A percentile compares a stretch with the other conserved stretches of the same genome.
Conservation (phyloP, 768 basidiomycete species). For the Glaciozyma martinii region DNA sequence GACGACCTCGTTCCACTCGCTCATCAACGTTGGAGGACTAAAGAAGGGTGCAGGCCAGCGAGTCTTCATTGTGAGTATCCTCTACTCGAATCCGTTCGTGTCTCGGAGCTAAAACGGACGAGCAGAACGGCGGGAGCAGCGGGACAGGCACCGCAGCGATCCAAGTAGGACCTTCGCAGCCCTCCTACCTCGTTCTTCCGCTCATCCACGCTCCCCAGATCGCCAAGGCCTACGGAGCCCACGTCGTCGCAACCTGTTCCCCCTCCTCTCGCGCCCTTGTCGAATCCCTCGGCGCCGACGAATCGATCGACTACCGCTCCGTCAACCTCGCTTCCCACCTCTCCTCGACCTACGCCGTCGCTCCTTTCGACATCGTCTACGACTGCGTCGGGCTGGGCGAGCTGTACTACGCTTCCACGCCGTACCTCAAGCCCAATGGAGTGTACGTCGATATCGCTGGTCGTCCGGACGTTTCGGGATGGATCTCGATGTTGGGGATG, state of each 20-base stretch:
- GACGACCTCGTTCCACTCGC: slow-evolving; percentile 53
- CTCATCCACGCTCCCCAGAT: neutral
- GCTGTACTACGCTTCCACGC: slow-evolving; percentile 47
- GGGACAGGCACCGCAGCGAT: slow-evolving; percentile 15
- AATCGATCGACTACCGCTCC: slow-evolving; percentile 20
- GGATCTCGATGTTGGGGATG: neutral
- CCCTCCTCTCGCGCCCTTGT: slow-evolving; percentile 12
- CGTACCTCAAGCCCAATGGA: slow-evolving; percentile 47
- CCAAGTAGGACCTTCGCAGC: slow-evolving; percentile 2
- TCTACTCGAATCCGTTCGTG: too few relatives aligned
- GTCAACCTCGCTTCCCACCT: slow-evolving; percentile 6
- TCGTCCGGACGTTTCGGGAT: neutral
- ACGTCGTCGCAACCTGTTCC: slow-evolving; percentile 25
- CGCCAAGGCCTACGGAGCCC: slow-evolving; percentile 17
- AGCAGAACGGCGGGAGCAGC: slow-evolving; percentile 19
- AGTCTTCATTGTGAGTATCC: slow-evolving; percentile 18
- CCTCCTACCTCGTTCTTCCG: too few relatives aligned
- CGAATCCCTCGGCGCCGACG: slow-evolving; percentile 9
- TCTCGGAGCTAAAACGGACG: neutral
- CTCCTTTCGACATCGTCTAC: slow-evolving; percentile 49
- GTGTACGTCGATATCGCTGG: slow-evolving; percentile 48
- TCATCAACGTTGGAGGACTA: slow-evolving; percentile 42
- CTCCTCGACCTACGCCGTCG: neutral
- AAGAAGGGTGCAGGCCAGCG: slow-evolving; percentile 11
- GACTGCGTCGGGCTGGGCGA: slow-evolving; percentile 43